Evolutionary conservation across 139 green algal species (phyloP), one percentile per base, ranked within the genome.

Genomic region (Micromonas pusilla): DNA sequence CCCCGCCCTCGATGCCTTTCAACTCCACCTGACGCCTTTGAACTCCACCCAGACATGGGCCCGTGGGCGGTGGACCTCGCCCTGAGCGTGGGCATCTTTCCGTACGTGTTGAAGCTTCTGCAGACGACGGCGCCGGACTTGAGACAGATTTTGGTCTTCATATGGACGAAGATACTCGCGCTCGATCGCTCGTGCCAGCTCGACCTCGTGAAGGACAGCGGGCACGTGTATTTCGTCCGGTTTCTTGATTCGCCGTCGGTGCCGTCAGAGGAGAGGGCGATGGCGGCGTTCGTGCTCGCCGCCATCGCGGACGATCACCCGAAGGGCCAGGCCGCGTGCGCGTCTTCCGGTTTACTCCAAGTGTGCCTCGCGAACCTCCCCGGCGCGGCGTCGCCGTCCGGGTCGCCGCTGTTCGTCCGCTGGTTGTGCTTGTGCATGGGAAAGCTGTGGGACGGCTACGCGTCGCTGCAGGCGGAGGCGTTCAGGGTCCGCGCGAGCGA

Each of bases 81-180:
- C 13, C 87, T 99, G 33, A 93, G 83, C 2, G 95, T 99, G 5
- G 95, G 95, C 81, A 98, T 99, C 72, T 99, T 99, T 84, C 95
- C 95, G 5, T 99, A 99, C 81, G 94, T 99, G 54, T 88, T 99
- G 53, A 99, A 99, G 88, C 89, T 99, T 79, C 90, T 99, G 82
- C 93, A 99, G 83, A 99, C 95, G n/a, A 97, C 90, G 3, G 90
- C 90, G 39, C 32, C 83, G 0, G 95, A 99, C 73, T 85, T 99
- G 77, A 85, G 93, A 19, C 84, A 92, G 52, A 97, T 96, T 26
- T 88, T 99, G 21, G 91, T 99, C 25, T 97, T 97, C 87, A 99
- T 99, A 78, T 99, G 95, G 95, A 91, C 93, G 76, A 99, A 99
- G 83, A 96, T 99, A 39, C 84, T 99, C 70, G 93, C 95, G 1